Percentiles rank a stretch among this genome's conserved stretches.
Conservation (phyloP, 1,284 basidiomycete genomes). For the Ustilago cynodontis region DNA sequence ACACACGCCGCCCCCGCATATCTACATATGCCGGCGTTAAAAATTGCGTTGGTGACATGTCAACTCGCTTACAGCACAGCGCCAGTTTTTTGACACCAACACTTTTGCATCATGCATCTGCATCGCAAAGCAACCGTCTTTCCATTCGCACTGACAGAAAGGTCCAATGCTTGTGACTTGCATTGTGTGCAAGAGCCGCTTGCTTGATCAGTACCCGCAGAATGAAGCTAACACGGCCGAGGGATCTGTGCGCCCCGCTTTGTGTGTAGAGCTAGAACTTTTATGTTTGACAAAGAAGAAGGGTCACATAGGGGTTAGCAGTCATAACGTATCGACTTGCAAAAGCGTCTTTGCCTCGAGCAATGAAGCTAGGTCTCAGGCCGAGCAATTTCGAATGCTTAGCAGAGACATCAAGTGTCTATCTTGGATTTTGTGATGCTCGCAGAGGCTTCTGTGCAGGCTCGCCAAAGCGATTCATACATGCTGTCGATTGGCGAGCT, state of each 20-base stretch:
- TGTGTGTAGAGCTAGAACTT: no score
- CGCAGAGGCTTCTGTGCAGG: not conserved
- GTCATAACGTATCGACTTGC: no score
- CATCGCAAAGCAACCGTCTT: not conserved
- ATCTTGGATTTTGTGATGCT: not conserved
- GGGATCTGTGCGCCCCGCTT: no score
- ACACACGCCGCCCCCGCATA: not conserved
- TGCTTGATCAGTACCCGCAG: not conserved
- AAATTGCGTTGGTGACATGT: conserved; percentile 27
- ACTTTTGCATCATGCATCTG: not conserved
- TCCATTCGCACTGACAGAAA: not conserved
- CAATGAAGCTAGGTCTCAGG: not conserved
- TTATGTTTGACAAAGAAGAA: no score
- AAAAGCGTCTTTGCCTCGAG: no score
- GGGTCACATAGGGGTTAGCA: no score
- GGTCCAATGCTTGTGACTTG: not conserved
- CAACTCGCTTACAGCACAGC: conserved; percentile 13
- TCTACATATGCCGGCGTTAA: conserved; percentile 9
- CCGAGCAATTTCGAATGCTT: no score
- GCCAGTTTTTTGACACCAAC: not conserved
- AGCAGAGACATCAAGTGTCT: no score
- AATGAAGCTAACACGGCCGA: not conserved
- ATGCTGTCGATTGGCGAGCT: not conserved
- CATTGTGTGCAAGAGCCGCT: not conserved
- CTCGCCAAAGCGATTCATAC: not conserved